Percentiles rank a stretch among this genome's conserved stretches.
Conservation (phyloP, 306 rosid species). For the Macrotyloma uniflorum region DNA sequence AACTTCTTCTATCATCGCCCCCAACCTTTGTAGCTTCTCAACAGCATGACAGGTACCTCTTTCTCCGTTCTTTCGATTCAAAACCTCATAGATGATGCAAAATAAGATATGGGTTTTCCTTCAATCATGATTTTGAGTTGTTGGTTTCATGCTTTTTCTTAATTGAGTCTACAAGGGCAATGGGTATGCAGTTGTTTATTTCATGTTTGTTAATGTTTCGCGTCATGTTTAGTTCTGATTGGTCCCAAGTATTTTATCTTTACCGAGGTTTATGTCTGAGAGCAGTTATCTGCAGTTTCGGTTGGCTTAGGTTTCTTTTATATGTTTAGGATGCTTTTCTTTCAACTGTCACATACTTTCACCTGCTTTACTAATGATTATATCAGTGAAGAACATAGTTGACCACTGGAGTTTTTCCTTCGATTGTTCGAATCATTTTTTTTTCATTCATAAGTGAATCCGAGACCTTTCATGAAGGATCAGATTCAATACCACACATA, state of each 20-base stretch:
- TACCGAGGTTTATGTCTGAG: background rate
- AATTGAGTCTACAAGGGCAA: background rate
- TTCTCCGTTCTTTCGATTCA: background rate
- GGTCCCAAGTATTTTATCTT: background rate
- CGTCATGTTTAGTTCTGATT: background rate
- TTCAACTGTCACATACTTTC: too few relatives aligned
- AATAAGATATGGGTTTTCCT: background rate
- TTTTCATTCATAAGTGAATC: too few relatives aligned
- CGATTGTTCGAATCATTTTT: too few relatives aligned
- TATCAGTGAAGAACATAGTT: too few relatives aligned
- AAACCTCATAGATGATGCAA: background rate
- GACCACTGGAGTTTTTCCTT: too few relatives aligned
- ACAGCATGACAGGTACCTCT: constrained; percentile 35
- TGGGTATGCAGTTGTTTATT: background rate
- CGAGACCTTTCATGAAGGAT: too few relatives aligned
- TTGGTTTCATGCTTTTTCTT: background rate
- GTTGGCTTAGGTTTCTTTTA: too few relatives aligned
- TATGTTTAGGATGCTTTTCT: background rate
- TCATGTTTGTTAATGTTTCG: background rate
- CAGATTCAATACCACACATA: too few relatives aligned
- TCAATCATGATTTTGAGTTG: background rate
- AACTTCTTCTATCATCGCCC: background rate
- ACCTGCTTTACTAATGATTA: too few relatives aligned
- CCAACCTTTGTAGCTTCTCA: background rate
- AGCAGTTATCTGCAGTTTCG: background rate